Evolutionary conservation across 495 filamentous ascomycete genomes (phyloP), one percentile per base, ranked within the genome.

Genomic region (Chaetomium cochliodes): DNA sequence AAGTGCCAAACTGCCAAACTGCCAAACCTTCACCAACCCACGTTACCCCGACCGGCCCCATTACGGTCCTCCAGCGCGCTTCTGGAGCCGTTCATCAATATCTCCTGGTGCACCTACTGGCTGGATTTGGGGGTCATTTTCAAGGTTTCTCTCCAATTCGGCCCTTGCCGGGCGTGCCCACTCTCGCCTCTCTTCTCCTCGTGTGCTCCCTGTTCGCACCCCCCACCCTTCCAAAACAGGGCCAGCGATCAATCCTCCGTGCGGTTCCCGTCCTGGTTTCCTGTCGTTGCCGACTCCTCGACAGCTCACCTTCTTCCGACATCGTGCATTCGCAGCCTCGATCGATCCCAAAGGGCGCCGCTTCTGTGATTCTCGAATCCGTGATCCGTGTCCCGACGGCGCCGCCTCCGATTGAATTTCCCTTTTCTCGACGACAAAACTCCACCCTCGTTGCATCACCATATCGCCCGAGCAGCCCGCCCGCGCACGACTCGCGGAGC

Each of bases 191-290:
- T 53, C 39, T 62, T 47, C 16, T 23, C 20, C 5, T 16, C 13
- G 6, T 42, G 15, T 26, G 26, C 58, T 42, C 46, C 46, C 46
- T 50, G 46, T 20, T 20, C 46, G n/a, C 46, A 50, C 18, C 66
- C 69, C 62, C 55, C 65, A 63, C 68, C 58, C 58, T 69, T 65
- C 72, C 66, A 55, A 68, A 68, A 70, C 66, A 69, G 64, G 66
- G 54, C 28, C 41, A 25, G 42, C 50, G 18, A 39, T 50, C 58
- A 25, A 26, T 59, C 18, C 62, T 46, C 63, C 55, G 46, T 58
- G 51, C 58, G 67, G 58, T 65, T 65, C 65, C 65, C 61, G 51
- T 61, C 56, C 9, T 37, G 33, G 33, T 39, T 59, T 64, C 56
- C 65, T 59, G 61, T 56, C 67, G 53, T 60, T 60, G 47, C 57